phyloP scores from a whole-genome alignment of 2,329 filamentous ascomycete genomes.

The Talaromyces sp. region DNA sequence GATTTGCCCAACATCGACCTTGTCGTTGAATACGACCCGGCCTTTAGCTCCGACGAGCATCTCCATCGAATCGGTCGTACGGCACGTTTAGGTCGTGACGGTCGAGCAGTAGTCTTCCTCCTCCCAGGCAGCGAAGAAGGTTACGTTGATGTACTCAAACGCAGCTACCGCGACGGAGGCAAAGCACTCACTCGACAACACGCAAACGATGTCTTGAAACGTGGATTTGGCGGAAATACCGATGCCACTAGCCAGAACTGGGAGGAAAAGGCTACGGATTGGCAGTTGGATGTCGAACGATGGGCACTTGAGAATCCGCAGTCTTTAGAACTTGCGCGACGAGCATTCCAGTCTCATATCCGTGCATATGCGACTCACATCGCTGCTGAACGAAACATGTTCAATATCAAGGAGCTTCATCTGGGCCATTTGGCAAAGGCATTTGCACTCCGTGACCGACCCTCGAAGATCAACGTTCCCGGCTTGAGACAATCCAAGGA shows the following conservation, averaged over 20 bases:
- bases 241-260: constrained; percentile 53
- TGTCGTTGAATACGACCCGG: constrained; percentile 93
- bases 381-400: constrained; percentile 77
- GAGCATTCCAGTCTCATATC: constrained; percentile 88
- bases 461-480: constrained; percentile 69
- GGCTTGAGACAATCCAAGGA: constrained; percentile 51
- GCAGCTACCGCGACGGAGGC: constrained; percentile 64
- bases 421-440: constrained; percentile 91
- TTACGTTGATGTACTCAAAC: constrained; percentile 76
- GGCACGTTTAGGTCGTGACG: constrained; percentile 84
- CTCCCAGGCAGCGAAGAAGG: constrained; percentile 88
- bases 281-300: constrained; percentile 65
- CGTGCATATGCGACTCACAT: constrained; percentile 94
- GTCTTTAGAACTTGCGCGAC: constrained; percentile 75
- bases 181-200: constrained; percentile 62
- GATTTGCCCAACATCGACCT: constrained; percentile 94
- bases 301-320: constrained; percentile 64
- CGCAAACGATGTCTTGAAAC: constrained; percentile 65
- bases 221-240: constrained; percentile 57
- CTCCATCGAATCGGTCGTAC: constrained; percentile 93
- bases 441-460: constrained; percentile 84
- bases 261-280: constrained; percentile 66
- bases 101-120: constrained; percentile 84
- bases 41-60: constrained; percentile 90
- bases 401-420: constrained; percentile 89